Conservation (phyloP, 345 rosid genomes). For the Acer campestre region DNA sequence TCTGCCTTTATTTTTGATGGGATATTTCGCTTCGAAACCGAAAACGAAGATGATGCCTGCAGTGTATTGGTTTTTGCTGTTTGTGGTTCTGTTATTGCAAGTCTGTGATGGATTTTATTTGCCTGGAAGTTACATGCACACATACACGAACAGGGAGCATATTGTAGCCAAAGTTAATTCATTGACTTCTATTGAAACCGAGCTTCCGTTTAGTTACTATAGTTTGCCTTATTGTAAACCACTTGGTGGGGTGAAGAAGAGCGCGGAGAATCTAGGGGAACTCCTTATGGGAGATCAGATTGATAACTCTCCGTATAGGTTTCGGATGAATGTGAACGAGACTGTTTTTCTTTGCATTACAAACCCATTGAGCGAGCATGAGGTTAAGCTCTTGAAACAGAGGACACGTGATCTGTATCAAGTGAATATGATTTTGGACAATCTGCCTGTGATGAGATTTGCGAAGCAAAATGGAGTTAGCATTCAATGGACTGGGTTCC, state of each 20-base stretch:
- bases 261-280: constrained; percentile 92
- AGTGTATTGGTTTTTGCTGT: constrained; percentile 38
- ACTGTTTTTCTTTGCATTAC: constrained; percentile 75
- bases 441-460: constrained; percentile 80
- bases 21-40: background rate
- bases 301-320: constrained; percentile 80
- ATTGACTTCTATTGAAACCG: constrained; percentile 85
- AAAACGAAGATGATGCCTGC: constrained; percentile 33
- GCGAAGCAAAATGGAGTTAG: constrained; percentile 67
- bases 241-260: constrained; percentile 57
- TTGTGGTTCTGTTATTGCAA: constrained; percentile 41
- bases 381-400: constrained; percentile 87
- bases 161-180: constrained; percentile 81
- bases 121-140: constrained; percentile 90
- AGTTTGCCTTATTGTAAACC: constrained; percentile 81
- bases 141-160: constrained; percentile 49
- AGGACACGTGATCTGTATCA: constrained; percentile 80
- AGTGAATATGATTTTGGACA: constrained; percentile 86
- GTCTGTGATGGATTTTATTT: constrained; percentile 72
- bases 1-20: constrained; percentile 18
- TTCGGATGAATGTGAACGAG: constrained; percentile 70
- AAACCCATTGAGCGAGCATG: constrained; percentile 54
- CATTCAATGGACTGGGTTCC: constrained; percentile 89
- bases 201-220: constrained; percentile 84
- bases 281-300: constrained; percentile 93